Evolutionary conservation across 345 rosid genomes (phyloP).

Genomic region (Reutealis trisperma): DNA sequence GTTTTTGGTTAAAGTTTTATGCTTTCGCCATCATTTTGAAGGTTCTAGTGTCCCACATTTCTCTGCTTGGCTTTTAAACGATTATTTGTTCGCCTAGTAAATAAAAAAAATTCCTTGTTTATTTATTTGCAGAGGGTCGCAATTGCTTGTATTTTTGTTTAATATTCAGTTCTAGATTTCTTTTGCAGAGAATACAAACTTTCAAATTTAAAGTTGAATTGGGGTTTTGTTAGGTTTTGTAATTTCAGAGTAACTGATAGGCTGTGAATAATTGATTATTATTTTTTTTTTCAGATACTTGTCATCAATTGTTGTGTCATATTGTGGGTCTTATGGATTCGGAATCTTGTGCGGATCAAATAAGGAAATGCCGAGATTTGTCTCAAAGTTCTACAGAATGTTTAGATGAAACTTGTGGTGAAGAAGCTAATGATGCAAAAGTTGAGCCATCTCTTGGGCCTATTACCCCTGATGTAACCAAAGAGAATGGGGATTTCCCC

Average conservation of each 20-base stretch:
- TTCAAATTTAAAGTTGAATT: not conserved
- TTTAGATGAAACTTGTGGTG: not conserved
- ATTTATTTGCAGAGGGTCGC: too few species aligned
- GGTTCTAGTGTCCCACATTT: not conserved
- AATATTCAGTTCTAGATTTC: not conserved
- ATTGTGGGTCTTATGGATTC: constrained; percentile 27
- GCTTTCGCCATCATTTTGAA: not conserved
- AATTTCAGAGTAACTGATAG: not conserved
- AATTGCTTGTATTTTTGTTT: not conserved
- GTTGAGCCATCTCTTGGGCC: constrained; percentile 34
- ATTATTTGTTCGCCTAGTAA: not conserved
- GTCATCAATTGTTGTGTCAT: constrained; percentile 10
- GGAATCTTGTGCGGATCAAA: constrained; percentile 14
- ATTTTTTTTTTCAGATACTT: not conserved
- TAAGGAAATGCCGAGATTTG: not conserved
- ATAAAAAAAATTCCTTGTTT: too few species aligned
- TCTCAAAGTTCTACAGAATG: constrained; percentile 14
- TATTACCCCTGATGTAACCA: constrained; percentile 40
- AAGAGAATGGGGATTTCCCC: constrained; percentile 44
- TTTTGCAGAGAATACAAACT: not conserved
- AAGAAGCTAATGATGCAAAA: constrained; percentile 9
- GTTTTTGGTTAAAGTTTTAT: not conserved
- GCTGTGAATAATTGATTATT: not conserved
- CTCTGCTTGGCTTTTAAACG: not conserved
- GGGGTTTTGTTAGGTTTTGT: not conserved